Evolutionary conservation across 73 alveolate species (phyloP).

Genomic region (Stentor coeruleus): DNA sequence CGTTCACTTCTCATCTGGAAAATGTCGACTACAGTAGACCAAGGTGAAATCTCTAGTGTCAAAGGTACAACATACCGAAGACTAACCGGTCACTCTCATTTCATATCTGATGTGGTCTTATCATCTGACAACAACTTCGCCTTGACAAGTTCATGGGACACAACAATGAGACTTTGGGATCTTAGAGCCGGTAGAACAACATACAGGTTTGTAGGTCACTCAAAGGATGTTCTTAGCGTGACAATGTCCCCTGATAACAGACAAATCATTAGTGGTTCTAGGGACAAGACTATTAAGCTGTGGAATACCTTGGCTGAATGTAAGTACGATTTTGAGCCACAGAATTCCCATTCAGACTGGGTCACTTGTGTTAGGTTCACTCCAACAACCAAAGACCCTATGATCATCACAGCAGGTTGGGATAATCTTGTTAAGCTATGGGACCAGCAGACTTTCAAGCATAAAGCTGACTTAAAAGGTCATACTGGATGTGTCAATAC

Average conservation of each 20-base stretch:
- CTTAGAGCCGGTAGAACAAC: conserved; percentile 73
- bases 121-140: conserved; percentile 93
- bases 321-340: conserved; percentile 72
- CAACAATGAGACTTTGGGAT: conserved; percentile 97
- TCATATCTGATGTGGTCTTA: conserved; percentile 80
- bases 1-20: conserved; percentile 57
- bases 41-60: background rate
- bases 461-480: too few species aligned
- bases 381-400: conserved; percentile 72
- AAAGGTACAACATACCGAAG: conserved; percentile 47
- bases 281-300: conserved; percentile 91
- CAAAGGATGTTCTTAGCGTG: conserved; percentile 85
- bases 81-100: conserved; percentile 81
- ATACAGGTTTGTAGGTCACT: conserved; percentile 86
- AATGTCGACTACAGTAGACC: conserved; percentile 25
- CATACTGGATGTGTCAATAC: background rate
- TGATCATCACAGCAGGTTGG: conserved; percentile 77
- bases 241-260: conserved; percentile 95
- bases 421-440: conserved; percentile 83
- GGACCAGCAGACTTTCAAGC: too few species aligned
- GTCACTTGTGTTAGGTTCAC: conserved; percentile 75
- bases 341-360: conserved; percentile 89
- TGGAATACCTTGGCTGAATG: conserved; percentile 97
- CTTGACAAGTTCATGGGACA: conserved; percentile 96
- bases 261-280: conserved; percentile 91